Conservation (phyloP, 2,329 filamentous ascomycete species). For the Mariannaea sp. region DNA sequence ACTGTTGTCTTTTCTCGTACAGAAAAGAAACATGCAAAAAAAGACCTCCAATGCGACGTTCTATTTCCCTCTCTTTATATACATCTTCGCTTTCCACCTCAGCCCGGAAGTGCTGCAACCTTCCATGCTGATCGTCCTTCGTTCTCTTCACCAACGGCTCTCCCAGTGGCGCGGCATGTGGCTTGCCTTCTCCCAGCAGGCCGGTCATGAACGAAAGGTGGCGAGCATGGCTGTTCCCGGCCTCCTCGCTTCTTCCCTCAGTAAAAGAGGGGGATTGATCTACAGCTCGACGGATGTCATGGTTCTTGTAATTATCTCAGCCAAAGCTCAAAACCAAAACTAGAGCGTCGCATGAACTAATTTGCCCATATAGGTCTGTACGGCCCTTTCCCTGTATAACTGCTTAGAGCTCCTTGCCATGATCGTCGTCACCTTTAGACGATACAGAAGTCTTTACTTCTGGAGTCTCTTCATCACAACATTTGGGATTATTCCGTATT, state of each 20-base stretch:
- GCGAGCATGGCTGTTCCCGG: background rate
- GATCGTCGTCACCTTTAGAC: constrained; percentile 41
- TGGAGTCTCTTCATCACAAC: constrained; percentile 45
- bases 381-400: constrained; percentile 36
- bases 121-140: background rate
- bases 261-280: background rate
- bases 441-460: constrained; percentile 43
- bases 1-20: too few species aligned
- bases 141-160: background rate
- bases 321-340: too few species aligned
- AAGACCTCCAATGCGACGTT: too few species aligned
- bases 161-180: background rate
- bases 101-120: too few species aligned
- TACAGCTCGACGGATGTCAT: background rate
- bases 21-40: too few species aligned
- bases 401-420: constrained; percentile 40
- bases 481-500: constrained; percentile 42
- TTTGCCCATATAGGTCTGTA: constrained; percentile 18
- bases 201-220: background rate
- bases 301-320: background rate
- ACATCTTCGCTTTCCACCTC: too few species aligned
- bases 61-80: too few species aligned
- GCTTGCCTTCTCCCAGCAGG: background rate
- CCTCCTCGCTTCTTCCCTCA: background rate
- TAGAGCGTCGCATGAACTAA: too few species aligned